A percentile compares a stretch with the other conserved stretches of the same genome.
Conservation (phyloP, 768 basidiomycete species). For the Boletus insuetus region DNA sequence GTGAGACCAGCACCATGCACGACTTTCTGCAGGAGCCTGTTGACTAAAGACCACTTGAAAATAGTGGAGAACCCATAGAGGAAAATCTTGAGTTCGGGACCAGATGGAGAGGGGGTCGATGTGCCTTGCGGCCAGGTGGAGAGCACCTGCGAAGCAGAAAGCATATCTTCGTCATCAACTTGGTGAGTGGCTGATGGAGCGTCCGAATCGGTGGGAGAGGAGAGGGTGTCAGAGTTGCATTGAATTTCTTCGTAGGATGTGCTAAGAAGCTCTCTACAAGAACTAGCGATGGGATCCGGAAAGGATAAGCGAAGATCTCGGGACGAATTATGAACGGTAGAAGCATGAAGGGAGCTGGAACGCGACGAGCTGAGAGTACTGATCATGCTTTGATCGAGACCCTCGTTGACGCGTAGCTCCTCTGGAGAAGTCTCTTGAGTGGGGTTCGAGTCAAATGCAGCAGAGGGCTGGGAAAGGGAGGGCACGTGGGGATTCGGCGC, state of each 20-base stretch:
- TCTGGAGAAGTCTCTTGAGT: conserved; percentile 44
- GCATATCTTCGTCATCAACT: conserved; percentile 33
- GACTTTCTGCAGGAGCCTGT: conserved; percentile 56
- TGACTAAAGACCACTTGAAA: conserved; percentile 61
- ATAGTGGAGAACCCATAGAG: conserved; percentile 64
- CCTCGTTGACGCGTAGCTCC: conserved; percentile 69
- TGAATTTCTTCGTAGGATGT: conserved; percentile 56
- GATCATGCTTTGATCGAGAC: conserved; percentile 78
- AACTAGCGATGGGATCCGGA: conserved; percentile 78
- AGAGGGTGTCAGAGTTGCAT: conserved; percentile 35
- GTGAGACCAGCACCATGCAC: conserved; percentile 36
- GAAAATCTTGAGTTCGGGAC: conserved; percentile 54
- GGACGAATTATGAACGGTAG: conserved; percentile 57
- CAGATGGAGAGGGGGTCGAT: conserved; percentile 21
- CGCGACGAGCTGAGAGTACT: conserved; percentile 77
- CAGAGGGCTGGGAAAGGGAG: conserved; percentile 15
- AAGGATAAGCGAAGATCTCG: conserved; percentile 80
- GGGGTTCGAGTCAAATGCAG: conserved; percentile 27
- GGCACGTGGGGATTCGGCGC: conserved; percentile 24
- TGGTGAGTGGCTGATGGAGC: conserved; percentile 12
- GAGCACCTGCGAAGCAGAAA: conserved; percentile 19
- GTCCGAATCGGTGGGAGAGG: conserved; percentile 20
- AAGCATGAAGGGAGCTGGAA: conserved; percentile 54
- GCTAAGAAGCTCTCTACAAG: conserved; percentile 54
- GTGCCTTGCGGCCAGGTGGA: conserved; percentile 33